Evolutionary conservation across 2,329 filamentous ascomycete genomes (phyloP), one percentile per base, ranked within the genome.

Genomic region (Coniochaeta sp.): DNA sequence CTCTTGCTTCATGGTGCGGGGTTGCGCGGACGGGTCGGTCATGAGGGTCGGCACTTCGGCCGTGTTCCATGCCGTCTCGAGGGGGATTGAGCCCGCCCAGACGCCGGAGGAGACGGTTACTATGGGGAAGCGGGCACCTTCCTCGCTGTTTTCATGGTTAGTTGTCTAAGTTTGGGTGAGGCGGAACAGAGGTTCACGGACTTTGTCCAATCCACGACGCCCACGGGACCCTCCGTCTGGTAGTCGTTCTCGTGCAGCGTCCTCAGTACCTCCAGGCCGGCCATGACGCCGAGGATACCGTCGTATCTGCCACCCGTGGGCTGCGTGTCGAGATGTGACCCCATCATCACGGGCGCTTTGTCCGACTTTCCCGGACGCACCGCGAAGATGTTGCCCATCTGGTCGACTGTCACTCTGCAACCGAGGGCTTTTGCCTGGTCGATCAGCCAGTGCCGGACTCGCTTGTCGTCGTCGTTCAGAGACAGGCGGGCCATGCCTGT

Each of bases 351-450:
- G 9, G 84, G 78, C 2, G 82, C 82, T 28, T 50, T n/a, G 16
- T 82, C 77, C 58, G 74, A 73, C 60, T 81, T 74, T 1, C 90
- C 89, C 3, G 85, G 82, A 2, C 87, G 81, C 3, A 90, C 78
- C 0, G 89, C 89, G 69, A 93, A 95, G 62, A 89, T 89, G 65
- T 93, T 95, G 22, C 90, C 90, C 84, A 93, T 92, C 28, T 83
- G 77, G 69, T 95, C 90, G 1, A 91, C 73, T 0, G 81, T 87
- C 8, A 89, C 79, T 3, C 79, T 78, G 70, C 90, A 93, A 10
- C 87, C 88, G 0, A 92, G 74, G 0, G 74, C 76, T 66, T 83
- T 74, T 1, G 84, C 85, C 0, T 84, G 86, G 19, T 85, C 71
- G 0, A 86, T 80, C 64, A 95, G 92, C 90, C 90, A 95, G 70